Percentiles rank a stretch among this genome's conserved stretches.
Conservation (phyloP, 2,329 filamentous ascomycete species). For the Alternaria panax region DNA sequence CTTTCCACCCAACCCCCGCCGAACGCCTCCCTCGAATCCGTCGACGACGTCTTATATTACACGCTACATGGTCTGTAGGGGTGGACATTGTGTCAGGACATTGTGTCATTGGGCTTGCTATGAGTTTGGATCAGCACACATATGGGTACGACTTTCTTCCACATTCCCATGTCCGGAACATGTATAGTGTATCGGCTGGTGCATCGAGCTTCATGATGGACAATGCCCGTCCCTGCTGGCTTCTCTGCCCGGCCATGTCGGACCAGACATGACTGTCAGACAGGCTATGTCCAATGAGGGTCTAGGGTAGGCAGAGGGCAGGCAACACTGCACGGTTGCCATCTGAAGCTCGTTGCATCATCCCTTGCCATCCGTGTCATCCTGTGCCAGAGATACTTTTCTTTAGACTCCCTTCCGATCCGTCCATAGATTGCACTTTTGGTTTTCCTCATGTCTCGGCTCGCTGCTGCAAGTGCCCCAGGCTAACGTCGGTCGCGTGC, state of each 20-base stretch:
- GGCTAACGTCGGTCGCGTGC: constrained; percentile 45
- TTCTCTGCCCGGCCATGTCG: constrained; percentile 33
- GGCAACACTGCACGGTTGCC: constrained; percentile 49
- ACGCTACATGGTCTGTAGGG: constrained; percentile 43
- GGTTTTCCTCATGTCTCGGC: constrained; percentile 7
- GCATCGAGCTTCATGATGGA: constrained; percentile 21
- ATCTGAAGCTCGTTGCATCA: constrained; percentile 34
- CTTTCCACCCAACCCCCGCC: constrained; percentile 15
- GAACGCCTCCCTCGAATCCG: constrained; percentile 25
- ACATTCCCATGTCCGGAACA: constrained; percentile 20
- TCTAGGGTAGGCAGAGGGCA: constrained; percentile 43
- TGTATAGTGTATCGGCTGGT: constrained; percentile 10
- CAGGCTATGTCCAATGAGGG: constrained; percentile 21
- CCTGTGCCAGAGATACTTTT: constrained; percentile 13
- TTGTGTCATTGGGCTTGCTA: constrained; percentile 46
- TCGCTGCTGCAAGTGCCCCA: constrained; percentile 35
- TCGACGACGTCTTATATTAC: constrained; percentile 28
- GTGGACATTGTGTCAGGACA: constrained; percentile 18
- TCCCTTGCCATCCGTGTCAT: constrained; percentile 16
- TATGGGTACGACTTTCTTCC: constrained; percentile 49
- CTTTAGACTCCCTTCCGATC: constrained; percentile 5
- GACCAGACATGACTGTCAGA: constrained; percentile 21
- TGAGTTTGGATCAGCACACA: constrained; percentile 53
- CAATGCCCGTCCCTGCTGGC: constrained; percentile 20
- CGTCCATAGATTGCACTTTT: constrained; percentile 19